phyloP scores from a whole-genome alignment of 805 yeast species.

The Maudiozyma bulderi region DNA sequence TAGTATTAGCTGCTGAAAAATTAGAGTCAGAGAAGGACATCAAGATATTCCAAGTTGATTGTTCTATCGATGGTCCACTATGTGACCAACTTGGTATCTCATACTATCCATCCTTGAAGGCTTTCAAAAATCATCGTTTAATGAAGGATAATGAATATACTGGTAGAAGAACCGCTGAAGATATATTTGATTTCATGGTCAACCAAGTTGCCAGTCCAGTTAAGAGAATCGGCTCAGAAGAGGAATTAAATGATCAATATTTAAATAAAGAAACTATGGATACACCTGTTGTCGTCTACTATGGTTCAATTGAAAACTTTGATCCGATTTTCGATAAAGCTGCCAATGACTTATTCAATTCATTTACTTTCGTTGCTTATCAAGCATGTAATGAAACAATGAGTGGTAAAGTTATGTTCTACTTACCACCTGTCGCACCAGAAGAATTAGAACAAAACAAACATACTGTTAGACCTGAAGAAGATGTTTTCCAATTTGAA shows the following conservation, averaged over 20 bases:
- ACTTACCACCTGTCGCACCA: constrained; percentile 2
- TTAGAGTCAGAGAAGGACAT: constrained; percentile 48
- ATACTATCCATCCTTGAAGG: constrained; percentile 77
- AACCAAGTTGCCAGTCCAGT: constrained; percentile 76
- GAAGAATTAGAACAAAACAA: not conserved
- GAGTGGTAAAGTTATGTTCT: constrained; percentile 2
- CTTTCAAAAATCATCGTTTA: constrained; percentile 47
- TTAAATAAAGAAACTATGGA: constrained; percentile 24
- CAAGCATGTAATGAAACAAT: constrained; percentile 11
- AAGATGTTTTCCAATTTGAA: not conserved
- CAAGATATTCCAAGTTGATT: constrained; percentile 72
- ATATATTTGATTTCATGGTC: constrained; percentile 68
- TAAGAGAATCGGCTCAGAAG: constrained; percentile 37
- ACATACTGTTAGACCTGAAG: not conserved
- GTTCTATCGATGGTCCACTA: constrained; percentile 63
- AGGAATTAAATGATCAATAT: constrained; percentile 39
- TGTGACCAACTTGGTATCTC: constrained; percentile 57
- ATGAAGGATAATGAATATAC: constrained; percentile 48
- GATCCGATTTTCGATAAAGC: constrained; percentile 50
- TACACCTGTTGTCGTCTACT: constrained; percentile 52
- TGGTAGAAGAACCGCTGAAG: constrained; percentile 73
- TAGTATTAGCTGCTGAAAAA: constrained; percentile 65
- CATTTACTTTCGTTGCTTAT: constrained; percentile 45
- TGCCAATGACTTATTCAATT: constrained; percentile 59
- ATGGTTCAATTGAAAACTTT: constrained; percentile 21